Base-by-base conservation (phyloP, 345 rosid species). In the Mercurialis annua region DNA sequence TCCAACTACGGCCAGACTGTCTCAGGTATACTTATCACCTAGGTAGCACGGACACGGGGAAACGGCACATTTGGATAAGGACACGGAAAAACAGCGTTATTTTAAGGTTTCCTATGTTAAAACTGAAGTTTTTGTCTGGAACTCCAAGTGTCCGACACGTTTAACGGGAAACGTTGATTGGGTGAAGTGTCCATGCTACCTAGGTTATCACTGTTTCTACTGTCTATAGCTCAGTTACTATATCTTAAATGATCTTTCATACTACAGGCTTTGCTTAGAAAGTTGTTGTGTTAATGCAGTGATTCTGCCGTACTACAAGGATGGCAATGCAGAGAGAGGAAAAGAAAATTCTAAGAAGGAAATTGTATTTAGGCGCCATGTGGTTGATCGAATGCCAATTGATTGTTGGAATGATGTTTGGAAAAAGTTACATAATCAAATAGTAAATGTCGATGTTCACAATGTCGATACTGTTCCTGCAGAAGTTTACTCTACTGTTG, bases 391-490 rank as follows among this genome's bases (percentile, higher is more conserved):
- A 52, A 90, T 92, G 98, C 98, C 98, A 12, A 84, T 92, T 74
- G 97, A 92, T 82, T 80, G 92, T 74, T 90, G 98, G 97, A 90
- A 88, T 79, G 96, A 88, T 76, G 93, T 92, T 51, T 90, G 98
- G 98, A 49, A 81, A 65, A 92, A 92, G 82, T 74, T 92, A 82
- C 98, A 92, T 76, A 88, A 88, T 58, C 98, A 92, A 68, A 81
- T 90, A 65, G 90, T 85, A 57, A 88, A 88, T 75, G 87, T 92
- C 31, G 97, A 92, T 74, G 92, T 92, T 48, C 54, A 80, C 59
- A 87, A 92, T 75, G 97, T 84, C n/a, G 76, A 88, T 73, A 71
- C 90, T 1, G 93, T 88, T 59, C 88, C 82, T 66, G 87, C 93
- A 64, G 96, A 90, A 78, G 84, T 88, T 47, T 92, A 90, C 73